Percentiles rank a stretch among this genome's conserved stretches.
Evolutionary conservation across 2,329 filamentous ascomycete genomes (phyloP).

Genomic region (Fusarium heterosporum): DNA sequence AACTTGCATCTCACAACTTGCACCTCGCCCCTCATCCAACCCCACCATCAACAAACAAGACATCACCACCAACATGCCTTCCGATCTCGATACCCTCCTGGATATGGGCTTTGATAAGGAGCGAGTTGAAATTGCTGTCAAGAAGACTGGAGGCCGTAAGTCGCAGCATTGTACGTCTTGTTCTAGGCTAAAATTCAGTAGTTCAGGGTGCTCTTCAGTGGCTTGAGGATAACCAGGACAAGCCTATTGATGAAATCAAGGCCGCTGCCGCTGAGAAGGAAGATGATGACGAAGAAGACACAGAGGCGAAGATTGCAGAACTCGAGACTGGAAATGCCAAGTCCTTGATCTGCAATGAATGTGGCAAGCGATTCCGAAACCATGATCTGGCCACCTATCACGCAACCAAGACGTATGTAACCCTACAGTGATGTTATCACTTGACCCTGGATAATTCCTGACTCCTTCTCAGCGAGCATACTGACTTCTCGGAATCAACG

Average conservation of each 20-base stretch:
- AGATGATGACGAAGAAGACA: conserved; percentile 61
- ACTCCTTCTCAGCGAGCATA: conserved; percentile 72
- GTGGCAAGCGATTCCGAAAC: conserved; percentile 88
- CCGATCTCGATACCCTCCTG: conserved; percentile 70
- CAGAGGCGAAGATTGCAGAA: conserved; percentile 69
- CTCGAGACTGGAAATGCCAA: conserved; percentile 78
- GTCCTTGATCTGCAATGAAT: conserved; percentile 94
- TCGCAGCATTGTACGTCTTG: conserved; percentile 23
- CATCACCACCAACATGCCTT: conserved; percentile 62
- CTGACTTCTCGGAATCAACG: conserved; percentile 91
- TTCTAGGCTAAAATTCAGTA: conserved; percentile 52
- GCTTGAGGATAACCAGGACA: conserved; percentile 93
- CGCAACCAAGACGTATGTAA: conserved; percentile 80
- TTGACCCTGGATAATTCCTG: background rate
- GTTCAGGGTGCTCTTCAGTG: conserved; percentile 93
- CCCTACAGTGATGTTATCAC: background rate
- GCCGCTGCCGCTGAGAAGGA: conserved; percentile 57
- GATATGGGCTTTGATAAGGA: conserved; percentile 87
- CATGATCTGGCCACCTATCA: conserved; percentile 88
- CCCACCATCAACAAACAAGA: conserved; percentile 40
- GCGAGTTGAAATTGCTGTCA: conserved; percentile 84
- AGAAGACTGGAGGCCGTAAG: conserved; percentile 83
- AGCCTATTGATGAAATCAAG: conserved; percentile 83
- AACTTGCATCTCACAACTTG: background rate
- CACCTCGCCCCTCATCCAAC: conserved; percentile 33